Percentiles rank a stretch among this genome's conserved stretches.
phyloP scores from a whole-genome alignment of 495 filamentous ascomycete species.

The Daldinia decipiens region DNA sequence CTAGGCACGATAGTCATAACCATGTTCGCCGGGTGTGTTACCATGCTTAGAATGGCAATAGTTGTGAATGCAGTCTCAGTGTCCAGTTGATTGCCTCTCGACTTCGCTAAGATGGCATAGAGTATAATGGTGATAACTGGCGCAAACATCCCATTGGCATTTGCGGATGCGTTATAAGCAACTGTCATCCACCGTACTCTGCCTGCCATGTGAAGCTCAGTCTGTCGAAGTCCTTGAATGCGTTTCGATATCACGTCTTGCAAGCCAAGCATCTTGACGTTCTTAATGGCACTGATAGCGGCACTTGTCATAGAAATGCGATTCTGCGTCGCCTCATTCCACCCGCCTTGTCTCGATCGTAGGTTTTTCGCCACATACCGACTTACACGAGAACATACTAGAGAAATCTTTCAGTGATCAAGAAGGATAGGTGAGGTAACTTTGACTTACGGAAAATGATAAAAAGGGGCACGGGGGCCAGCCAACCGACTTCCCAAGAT shows the following conservation, averaged over 20 bases:
- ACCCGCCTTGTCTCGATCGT: slow-evolving; percentile 58
- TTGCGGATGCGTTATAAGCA: slow-evolving; percentile 55
- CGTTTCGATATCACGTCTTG: slow-evolving; percentile 51
- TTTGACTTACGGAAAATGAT: slow-evolving; percentile 61
- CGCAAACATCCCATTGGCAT: slow-evolving; percentile 55
- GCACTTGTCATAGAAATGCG: slow-evolving; percentile 62
- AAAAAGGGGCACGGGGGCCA: slow-evolving; percentile 65
- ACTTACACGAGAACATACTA: slow-evolving; percentile 56
- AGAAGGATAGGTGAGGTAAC: not conserved
- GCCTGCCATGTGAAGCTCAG: slow-evolving; percentile 66
- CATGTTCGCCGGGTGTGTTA: slow-evolving; percentile 57
- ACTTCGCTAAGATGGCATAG: slow-evolving; percentile 48
- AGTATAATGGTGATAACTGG: slow-evolving; percentile 54
- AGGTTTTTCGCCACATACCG: slow-evolving; percentile 59
- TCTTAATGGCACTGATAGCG: slow-evolving; percentile 67
- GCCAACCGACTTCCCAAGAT: slow-evolving; percentile 64
- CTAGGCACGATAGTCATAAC: slow-evolving; percentile 54
- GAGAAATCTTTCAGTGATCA: not conserved
- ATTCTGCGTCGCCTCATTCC: slow-evolving; percentile 63
- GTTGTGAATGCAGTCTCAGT: slow-evolving; percentile 54
- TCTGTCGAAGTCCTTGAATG: slow-evolving; percentile 62
- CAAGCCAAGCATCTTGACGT: slow-evolving; percentile 71
- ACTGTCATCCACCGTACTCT: slow-evolving; percentile 61
- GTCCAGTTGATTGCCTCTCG: slow-evolving; percentile 35
- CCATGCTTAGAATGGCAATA: slow-evolving; percentile 49